phyloP scores from a whole-genome alignment of 306 rosid genomes.

The Arachis hypogaea region DNA sequence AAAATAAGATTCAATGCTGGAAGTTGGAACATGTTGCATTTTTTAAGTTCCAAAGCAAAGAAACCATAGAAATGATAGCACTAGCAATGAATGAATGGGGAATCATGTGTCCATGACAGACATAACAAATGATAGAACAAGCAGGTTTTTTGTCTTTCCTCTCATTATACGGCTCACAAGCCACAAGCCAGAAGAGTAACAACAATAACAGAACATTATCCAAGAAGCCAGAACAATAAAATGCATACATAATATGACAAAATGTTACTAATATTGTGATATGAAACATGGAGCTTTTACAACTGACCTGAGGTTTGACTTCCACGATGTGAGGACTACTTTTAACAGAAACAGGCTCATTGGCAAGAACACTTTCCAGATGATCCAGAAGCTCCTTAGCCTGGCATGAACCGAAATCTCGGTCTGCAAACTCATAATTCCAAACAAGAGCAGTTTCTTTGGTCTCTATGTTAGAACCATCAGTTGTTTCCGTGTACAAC shows the following conservation, averaged over 20 bases:
- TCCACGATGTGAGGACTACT: constrained; percentile 84
- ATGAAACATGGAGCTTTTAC: neutral
- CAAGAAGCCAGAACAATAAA: neutral
- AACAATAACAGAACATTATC: too few relatives aligned
- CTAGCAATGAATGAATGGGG: neutral
- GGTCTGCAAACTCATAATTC: constrained; percentile 81
- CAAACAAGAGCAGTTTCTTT: constrained; percentile 91
- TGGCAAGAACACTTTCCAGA: constrained; percentile 88
- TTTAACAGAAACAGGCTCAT: constrained; percentile 94
- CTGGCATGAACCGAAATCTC: constrained; percentile 86
- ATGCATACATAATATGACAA: constrained; percentile 3
- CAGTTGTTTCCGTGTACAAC: constrained; percentile 78
- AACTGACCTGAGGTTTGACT: constrained; percentile 92
- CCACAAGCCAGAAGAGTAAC: neutral
- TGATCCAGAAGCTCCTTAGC: constrained; percentile 93
- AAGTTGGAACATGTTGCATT: constrained; percentile 7
- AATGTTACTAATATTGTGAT: constrained; percentile 13
- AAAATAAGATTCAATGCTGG: neutral
- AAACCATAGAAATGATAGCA: neutral
- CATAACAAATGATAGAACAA: neutral
- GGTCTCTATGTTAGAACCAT: constrained; percentile 83
- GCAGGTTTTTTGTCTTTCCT: neutral
- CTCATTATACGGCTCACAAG: neutral
- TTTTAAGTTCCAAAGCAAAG: neutral
- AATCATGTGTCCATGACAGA: constrained; percentile 10